Base-by-base conservation (phyloP, 371 early-diverging fungal genomes). In the Rhizopus arrhizus region DNA sequence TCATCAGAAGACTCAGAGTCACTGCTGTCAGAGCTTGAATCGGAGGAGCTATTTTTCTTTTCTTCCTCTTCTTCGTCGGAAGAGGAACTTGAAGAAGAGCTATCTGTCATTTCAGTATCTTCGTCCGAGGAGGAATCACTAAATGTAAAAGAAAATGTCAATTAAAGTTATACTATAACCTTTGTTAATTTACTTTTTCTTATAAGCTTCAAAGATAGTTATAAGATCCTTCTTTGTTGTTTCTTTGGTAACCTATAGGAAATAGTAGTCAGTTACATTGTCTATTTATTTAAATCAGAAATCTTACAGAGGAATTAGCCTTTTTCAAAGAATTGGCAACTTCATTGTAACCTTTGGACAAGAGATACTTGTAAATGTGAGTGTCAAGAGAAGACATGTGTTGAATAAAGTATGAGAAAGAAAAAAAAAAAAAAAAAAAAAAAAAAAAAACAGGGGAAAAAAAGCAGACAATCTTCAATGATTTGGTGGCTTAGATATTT, bases 251-350 rank as follows among this genome's bases (percentile, higher is more conserved):
- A 59, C 67, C 62, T 62, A 56, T 3, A 41, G 22, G 15, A 50
- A 13, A 28, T 35, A 13, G 16, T 42, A 40, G 15, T 43, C n/a
- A 43, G 43, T 43, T 11, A n/a, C 7, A 43, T n/a, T n/a, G 15
- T 43, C 5, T 15, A 13, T 43, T 15, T 43, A 13, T 43, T 43
- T 9, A 11, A 43, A 13, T 9, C 11, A 51, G 8, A 46, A 40
- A 13, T 53, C 66, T 63, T 68, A 68, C 72, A 5, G 59, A 59
- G 22, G 65, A 51, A 51, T 42, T 56, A n/a, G 64, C 58, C 51
- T 65, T 65, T 16, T 65, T 62, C 12, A 72, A 62, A 29, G 65
- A 60, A n/a, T 68, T 38, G 7, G 72, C 72, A 11, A 65, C 68
- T 31, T 72, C 65, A 9, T 56, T 68, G 9, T 68, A 51, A 10